Evolutionary conservation across 495 filamentous ascomycete genomes (phyloP).

Genomic region (Diplogelasinospora grovesii): DNA sequence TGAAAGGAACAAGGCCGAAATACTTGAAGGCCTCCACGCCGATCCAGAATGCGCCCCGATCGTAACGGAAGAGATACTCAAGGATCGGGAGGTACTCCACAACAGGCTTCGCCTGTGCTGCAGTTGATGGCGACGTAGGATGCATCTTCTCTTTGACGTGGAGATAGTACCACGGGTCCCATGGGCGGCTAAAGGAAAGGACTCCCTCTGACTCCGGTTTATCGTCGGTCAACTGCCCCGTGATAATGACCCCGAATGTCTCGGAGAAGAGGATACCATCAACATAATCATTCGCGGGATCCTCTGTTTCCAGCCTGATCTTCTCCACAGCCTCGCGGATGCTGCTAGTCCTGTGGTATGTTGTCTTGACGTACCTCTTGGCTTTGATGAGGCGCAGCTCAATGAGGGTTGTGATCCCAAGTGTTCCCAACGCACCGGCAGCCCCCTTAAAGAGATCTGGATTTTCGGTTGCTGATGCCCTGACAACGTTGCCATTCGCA

Average conservation of each 20-base stretch:
- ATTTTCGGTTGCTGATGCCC: conserved; percentile 27
- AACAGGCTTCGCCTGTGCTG: background rate
- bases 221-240: conserved; percentile 39
- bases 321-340: conserved; percentile 6
- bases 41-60: conserved; percentile 56
- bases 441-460: conserved; percentile 52
- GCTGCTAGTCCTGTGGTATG: conserved; percentile 29
- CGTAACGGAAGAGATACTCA: conserved; percentile 58
- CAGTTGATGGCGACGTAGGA: no score
- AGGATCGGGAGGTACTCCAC: conserved; percentile 34
- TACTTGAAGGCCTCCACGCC: conserved; percentile 45
- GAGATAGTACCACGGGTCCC: conserved; percentile 50
- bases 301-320: conserved; percentile 10
- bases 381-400: conserved; percentile 49
- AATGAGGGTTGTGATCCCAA: conserved; percentile 52
- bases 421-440: conserved; percentile 50
- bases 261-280: conserved; percentile 46
- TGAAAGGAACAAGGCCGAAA: conserved; percentile 45
- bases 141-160: conserved; percentile 32
- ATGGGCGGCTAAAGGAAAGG: conserved; percentile 33
- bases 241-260: conserved; percentile 42
- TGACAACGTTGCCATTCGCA: conserved; percentile 43
- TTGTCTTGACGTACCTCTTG: conserved; percentile 44
- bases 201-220: conserved; percentile 22
- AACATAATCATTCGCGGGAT: conserved; percentile 35